Percentiles rank a stretch among this genome's conserved stretches.
phyloP scores from a whole-genome alignment of 106 monocot species.

The Vanilla planifolia region DNA sequence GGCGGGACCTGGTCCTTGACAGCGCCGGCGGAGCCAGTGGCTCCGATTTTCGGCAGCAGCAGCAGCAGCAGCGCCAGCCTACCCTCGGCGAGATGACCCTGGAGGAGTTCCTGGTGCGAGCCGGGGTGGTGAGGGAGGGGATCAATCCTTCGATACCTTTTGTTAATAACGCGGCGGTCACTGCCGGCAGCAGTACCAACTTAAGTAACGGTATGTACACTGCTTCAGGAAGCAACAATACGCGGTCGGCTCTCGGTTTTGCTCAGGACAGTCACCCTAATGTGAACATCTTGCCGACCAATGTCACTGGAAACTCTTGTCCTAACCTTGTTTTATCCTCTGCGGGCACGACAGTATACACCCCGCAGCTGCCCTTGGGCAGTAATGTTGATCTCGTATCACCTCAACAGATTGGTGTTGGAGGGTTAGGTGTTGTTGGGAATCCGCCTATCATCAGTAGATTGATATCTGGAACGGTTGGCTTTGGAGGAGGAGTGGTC shows the following conservation, averaged over 20 bases:
- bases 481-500: conserved; percentile 25
- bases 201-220: conserved; percentile 8
- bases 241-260: conserved; percentile 5
- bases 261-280: background rate
- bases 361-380: conserved; percentile 11
- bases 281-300: background rate
- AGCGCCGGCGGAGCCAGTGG: background rate
- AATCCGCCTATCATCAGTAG: conserved; percentile 15
- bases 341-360: background rate
- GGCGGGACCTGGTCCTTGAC: conserved; percentile 46
- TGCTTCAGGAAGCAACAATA: background rate
- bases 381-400: conserved; percentile 6
- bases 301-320: background rate
- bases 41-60: conserved; percentile 12
- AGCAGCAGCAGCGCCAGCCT: conserved; percentile 30
- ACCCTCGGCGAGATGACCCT: conserved; percentile 73
- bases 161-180: background rate
- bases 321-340: conserved; percentile 5
- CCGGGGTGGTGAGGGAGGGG: conserved; percentile 60
- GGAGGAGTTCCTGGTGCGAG: conserved; percentile 66
- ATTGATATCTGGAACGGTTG: conserved; percentile 21
- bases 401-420: background rate
- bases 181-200: background rate
- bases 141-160: background rate
- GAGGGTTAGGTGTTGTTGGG: background rate